phyloP scores from a whole-genome alignment of 768 basidiomycete genomes.

The Hygrophoropsis aurantiaca region DNA sequence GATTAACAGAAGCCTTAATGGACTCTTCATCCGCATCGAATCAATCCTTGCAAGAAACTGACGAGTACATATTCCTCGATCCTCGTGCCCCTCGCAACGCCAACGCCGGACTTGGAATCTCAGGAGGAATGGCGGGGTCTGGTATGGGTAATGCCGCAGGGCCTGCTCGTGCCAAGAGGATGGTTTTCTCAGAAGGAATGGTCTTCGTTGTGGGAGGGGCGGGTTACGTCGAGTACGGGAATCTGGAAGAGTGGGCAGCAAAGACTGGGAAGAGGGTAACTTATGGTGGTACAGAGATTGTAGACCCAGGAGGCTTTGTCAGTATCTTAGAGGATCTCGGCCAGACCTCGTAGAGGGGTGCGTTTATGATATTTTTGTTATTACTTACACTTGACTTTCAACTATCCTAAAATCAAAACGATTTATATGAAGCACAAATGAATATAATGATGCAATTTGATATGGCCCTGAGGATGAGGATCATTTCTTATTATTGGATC shows the following conservation, averaged over 20 bases:
- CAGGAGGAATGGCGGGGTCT: conserved; percentile 46
- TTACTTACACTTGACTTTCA: too few relatives aligned
- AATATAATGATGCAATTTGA: too few relatives aligned
- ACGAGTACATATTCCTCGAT: conserved; percentile 94
- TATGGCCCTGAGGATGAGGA: too few relatives aligned
- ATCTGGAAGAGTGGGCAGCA: conserved; percentile 89
- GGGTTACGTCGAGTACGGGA: conserved; percentile 96
- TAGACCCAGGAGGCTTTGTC: conserved; percentile 87
- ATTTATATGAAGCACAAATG: too few relatives aligned
- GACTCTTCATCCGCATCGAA: conserved; percentile 93
- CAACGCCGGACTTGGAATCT: conserved; percentile 44
- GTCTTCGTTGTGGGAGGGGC: conserved; percentile 97
- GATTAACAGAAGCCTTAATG: conserved; percentile 95
- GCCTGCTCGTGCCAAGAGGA: conserved; percentile 48
- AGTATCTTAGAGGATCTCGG: conserved; percentile 66
- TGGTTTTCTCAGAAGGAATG: conserved; percentile 85
- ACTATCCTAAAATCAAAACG: too few relatives aligned
- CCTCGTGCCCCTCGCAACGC: conserved; percentile 73
- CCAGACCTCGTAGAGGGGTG: conserved; percentile 31
- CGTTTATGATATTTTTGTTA: too few relatives aligned
- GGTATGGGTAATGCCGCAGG: conserved; percentile 33
- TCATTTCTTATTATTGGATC: conserved; percentile 54
- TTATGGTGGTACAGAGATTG: conserved; percentile 95
- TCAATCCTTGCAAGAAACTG: conserved; percentile 93
- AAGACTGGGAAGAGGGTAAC: conserved; percentile 82